These are phyloP conservation scores for Pyrus pyrifolia DNA, from an alignment of 306 rosid genomes.

Conservation along the genomic window DNA sequence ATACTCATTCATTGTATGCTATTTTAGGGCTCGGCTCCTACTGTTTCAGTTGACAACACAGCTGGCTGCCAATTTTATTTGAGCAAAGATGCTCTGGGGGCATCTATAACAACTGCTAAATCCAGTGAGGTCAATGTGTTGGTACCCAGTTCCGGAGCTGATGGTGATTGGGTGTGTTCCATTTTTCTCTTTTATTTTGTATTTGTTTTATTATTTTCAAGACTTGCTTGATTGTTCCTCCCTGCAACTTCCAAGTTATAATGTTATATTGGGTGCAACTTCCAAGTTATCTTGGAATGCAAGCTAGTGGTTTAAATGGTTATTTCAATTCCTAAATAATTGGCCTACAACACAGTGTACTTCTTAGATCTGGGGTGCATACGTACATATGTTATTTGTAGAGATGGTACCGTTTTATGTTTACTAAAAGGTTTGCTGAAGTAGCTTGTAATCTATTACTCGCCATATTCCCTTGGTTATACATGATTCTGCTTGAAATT, in stretches of 20 bases:
- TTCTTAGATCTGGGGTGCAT: background rate
- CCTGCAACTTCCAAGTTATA: background rate
- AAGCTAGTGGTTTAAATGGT: background rate
- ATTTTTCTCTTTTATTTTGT: constrained; percentile 3
- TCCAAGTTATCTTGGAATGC: background rate
- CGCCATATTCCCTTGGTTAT: background rate
- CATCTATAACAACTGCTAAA: constrained; percentile 88
- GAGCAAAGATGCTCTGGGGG: constrained; percentile 72
- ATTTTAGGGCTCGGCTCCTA: constrained; percentile 84
- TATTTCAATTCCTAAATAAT: background rate
- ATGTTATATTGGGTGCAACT: background rate
- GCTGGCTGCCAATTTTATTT: constrained; percentile 84
- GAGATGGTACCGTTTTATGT: background rate
- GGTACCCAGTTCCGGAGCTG: constrained; percentile 70
- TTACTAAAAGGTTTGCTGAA: background rate
- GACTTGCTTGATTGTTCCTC: background rate
- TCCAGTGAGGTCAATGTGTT: constrained; percentile 91
- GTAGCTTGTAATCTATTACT: background rate
- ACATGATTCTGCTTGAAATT: background rate
- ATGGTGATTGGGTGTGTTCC: constrained; percentile 84
- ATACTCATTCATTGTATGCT: constrained; percentile 12
- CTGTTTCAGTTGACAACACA: constrained; percentile 87
- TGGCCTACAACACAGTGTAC: background rate
- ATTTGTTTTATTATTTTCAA: background rate
- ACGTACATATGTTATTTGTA: background rate